A percentile compares a stretch with the other conserved stretches of the same genome.
Conservation (phyloP, 2,329 filamentous ascomycete species). For the Fusarium ramigenum region DNA sequence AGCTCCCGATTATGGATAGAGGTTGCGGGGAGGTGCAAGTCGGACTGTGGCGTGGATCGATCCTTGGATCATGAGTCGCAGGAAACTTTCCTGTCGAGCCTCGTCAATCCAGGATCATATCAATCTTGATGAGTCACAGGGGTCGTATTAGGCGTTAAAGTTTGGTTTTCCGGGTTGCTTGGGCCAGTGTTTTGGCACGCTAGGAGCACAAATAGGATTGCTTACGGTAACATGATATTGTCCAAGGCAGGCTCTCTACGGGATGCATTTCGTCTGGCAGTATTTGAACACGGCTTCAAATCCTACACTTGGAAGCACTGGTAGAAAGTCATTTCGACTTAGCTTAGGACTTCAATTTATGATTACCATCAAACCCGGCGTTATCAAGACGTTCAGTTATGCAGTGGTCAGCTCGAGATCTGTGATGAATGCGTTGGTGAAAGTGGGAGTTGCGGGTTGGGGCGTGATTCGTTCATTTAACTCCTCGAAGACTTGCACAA, state of each 20-base stretch:
- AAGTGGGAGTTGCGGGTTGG: background rate
- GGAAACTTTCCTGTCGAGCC: background rate
- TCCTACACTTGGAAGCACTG: background rate
- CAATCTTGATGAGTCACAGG: conserved; percentile 23
- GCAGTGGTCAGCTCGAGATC: background rate
- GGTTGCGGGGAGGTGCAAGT: background rate
- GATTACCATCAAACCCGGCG: background rate
- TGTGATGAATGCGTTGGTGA: background rate
- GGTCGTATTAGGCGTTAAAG: conserved; percentile 37
- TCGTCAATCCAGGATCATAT: background rate
- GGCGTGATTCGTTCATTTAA: conserved; percentile 10
- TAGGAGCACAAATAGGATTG: conserved; percentile 14
- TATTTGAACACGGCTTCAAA: conserved; percentile 19
- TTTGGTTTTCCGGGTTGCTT: conserved; percentile 36
- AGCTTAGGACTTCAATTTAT: conserved; percentile 1
- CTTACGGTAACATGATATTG: background rate
- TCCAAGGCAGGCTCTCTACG: conserved; percentile 2
- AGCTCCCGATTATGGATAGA: conserved; percentile 30
- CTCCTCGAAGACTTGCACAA: background rate
- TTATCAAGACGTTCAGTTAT: background rate
- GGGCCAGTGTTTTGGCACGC: conserved; percentile 31
- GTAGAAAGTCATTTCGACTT: conserved; percentile 1
- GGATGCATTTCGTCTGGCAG: conserved; percentile 2
- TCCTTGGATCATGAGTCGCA: background rate
- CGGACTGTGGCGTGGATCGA: background rate